These are phyloP conservation scores for Coccomyxa subellipsoidea DNA, from an alignment of 163 green algal genomes.

Conservation along the genomic window DNA sequence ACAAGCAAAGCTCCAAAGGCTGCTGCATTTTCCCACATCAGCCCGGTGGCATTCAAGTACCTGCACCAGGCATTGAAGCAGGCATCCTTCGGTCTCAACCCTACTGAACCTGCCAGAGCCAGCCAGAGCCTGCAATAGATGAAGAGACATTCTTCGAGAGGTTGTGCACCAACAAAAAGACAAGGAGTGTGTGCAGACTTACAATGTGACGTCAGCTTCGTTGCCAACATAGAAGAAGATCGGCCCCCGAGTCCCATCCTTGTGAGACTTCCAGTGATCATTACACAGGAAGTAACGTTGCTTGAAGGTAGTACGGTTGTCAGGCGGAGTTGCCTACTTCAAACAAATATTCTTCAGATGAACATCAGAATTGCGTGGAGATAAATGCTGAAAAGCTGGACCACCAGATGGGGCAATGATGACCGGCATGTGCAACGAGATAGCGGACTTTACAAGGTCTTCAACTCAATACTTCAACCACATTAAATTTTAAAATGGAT, in stretches of 20 bases:
- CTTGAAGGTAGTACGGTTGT: conserved; percentile 42
- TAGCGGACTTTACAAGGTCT: too few relatives aligned
- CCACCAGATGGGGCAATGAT: too few relatives aligned
- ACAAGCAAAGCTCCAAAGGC: conserved; percentile 77
- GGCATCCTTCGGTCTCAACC: too few relatives aligned
- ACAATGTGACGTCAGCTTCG: conserved; percentile 78
- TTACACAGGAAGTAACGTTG: conserved; percentile 85
- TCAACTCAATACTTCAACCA: too few relatives aligned
- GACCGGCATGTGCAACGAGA: too few relatives aligned
- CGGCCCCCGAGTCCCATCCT: conserved; percentile 36
- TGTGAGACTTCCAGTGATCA: conserved; percentile 48
- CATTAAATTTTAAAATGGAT: too few relatives aligned
- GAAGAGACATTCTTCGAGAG: too few relatives aligned
- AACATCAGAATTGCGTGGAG: too few relatives aligned
- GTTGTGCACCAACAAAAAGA: not conserved
- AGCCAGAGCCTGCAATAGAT: too few relatives aligned
- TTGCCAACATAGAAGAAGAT: conserved; percentile 94
- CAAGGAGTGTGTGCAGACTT: not conserved
- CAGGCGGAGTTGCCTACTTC: conserved; percentile 1
- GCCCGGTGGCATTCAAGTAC: conserved; percentile 85
- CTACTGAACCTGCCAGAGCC: too few relatives aligned
- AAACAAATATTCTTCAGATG: too few relatives aligned
- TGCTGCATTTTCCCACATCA: conserved; percentile 90
- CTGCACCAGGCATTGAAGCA: conserved; percentile 25
- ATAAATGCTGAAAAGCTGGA: too few relatives aligned